Evolutionary conservation across 208 protist species (phyloP).

Genomic region (Acanthamoeba lenticulata): DNA sequence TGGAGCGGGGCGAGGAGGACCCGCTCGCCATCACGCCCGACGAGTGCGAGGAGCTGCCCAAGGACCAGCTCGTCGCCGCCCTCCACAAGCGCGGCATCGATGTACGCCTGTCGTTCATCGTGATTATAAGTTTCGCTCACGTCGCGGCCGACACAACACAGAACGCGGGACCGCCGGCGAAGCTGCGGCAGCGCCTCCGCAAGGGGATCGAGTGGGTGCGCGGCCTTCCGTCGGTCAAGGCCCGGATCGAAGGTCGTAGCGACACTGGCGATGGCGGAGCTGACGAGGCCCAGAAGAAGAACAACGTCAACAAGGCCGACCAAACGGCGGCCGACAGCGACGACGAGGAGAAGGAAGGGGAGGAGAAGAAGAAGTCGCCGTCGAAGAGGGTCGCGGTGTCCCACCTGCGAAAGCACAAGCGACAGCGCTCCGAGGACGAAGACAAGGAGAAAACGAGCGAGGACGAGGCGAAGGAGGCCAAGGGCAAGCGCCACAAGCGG

Average conservation of each 20-base stretch:
- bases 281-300: too few species aligned
- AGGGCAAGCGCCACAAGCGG: too few species aligned
- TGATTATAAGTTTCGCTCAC: not conserved
- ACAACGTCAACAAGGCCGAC: too few species aligned
- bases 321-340: too few species aligned
- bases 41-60: not conserved
- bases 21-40: not conserved
- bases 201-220: not conserved
- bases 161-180: not conserved
- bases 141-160: not conserved
- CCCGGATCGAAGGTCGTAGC: not conserved
- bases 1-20: constrained; percentile 35
- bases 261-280: not conserved
- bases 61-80: not conserved
- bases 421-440: too few species aligned
- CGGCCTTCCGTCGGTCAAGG: not conserved
- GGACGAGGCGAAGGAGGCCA: too few species aligned
- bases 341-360: not conserved
- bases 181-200: not conserved
- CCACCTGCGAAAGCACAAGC: too few species aligned
- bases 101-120: not conserved
- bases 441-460: too few species aligned
- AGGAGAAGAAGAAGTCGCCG: not conserved
- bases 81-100: constrained; percentile 6
- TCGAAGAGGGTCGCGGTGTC: too few species aligned